Conservation (phyloP, 2,329 filamentous ascomycete species). For the Sphaerulina musiva region DNA sequence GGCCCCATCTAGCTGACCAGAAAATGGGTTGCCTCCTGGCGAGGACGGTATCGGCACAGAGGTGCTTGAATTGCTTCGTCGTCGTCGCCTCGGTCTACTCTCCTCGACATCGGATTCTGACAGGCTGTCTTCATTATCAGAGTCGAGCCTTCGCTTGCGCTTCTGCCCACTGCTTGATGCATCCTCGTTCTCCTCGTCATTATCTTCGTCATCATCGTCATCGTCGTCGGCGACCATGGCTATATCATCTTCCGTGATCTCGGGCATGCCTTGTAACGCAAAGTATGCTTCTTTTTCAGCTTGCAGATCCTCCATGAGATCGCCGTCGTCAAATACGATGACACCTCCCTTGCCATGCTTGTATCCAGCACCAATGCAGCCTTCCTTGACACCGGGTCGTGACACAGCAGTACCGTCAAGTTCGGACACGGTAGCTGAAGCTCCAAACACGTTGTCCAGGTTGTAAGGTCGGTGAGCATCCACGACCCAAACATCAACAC, state of each 20-base stretch:
- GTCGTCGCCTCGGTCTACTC: constrained; percentile 68
- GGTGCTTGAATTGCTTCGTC: constrained; percentile 76
- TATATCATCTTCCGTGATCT: constrained; percentile 68
- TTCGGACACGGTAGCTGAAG: constrained; percentile 31
- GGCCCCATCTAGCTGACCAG: constrained; percentile 30
- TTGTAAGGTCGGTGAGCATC: constrained; percentile 94
- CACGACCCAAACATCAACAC: constrained; percentile 92
- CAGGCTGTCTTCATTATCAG: constrained; percentile 56
- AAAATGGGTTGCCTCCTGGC: constrained; percentile 38
- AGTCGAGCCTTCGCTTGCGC: constrained; percentile 73
- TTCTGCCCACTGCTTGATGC: constrained; percentile 39
- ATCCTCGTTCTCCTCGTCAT: constrained; percentile 28
- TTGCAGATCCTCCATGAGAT: constrained; percentile 76
- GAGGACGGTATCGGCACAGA: constrained; percentile 66
- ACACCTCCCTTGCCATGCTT: constrained; percentile 77
- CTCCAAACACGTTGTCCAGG: constrained; percentile 77
- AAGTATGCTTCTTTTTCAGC: constrained; percentile 75
- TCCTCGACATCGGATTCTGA: constrained; percentile 57
- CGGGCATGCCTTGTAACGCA: constrained; percentile 83
- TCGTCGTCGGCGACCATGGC: constrained; percentile 52
- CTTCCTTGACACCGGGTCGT: constrained; percentile 62
- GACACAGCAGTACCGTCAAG: constrained; percentile 37
- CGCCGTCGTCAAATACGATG: constrained; percentile 91
- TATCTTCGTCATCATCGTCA: constrained; percentile 41
- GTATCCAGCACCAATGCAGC: constrained; percentile 65